A percentile compares a stretch with the other conserved stretches of the same genome.
These are phyloP conservation scores for Metschnikowia gelsemii DNA, from an alignment of 805 yeast species.

Conservation along the genomic window DNA sequence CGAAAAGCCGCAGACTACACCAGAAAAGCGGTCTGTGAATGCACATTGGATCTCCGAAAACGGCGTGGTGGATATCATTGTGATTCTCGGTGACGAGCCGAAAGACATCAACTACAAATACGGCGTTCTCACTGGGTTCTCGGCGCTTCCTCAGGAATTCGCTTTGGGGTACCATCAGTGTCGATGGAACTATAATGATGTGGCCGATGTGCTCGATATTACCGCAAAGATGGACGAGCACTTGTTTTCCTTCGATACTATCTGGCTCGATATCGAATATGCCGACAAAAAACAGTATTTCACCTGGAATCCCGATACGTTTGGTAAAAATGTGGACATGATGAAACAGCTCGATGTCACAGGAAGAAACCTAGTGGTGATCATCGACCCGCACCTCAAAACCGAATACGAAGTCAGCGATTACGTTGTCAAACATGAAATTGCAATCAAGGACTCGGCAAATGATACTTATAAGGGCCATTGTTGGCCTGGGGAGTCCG, in stretches of 20 bases:
- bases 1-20: conserved; percentile 36
- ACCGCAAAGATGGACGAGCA: conserved; percentile 66
- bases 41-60: conserved; percentile 95
- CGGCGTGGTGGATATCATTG: conserved; percentile 75
- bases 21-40: conserved; percentile 38
- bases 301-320: conserved; percentile 77
- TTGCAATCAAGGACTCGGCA: conserved; percentile 48
- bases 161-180: conserved; percentile 93
- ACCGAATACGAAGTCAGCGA: conserved; percentile 65
- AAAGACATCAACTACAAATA: conserved; percentile 57
- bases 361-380: conserved; percentile 77
- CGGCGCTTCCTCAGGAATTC: conserved; percentile 71
- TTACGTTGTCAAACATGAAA: conserved; percentile 37
- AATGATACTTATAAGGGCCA: conserved; percentile 70
- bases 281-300: conserved; percentile 84
- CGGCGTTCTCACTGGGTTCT: conserved; percentile 69
- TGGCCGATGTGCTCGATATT: conserved; percentile 77
- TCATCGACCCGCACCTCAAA: conserved; percentile 91
- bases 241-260: conserved; percentile 81
- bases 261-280: conserved; percentile 95
- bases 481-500: conserved; percentile 97
- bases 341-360: conserved; percentile 60
- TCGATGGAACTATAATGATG: conserved; percentile 94
- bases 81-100: conserved; percentile 62
- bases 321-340: conserved; percentile 76